Evolutionary conservation across 192 early-diverging fungal genomes (phyloP).

Genomic region (Coemansia nantahalensis): DNA sequence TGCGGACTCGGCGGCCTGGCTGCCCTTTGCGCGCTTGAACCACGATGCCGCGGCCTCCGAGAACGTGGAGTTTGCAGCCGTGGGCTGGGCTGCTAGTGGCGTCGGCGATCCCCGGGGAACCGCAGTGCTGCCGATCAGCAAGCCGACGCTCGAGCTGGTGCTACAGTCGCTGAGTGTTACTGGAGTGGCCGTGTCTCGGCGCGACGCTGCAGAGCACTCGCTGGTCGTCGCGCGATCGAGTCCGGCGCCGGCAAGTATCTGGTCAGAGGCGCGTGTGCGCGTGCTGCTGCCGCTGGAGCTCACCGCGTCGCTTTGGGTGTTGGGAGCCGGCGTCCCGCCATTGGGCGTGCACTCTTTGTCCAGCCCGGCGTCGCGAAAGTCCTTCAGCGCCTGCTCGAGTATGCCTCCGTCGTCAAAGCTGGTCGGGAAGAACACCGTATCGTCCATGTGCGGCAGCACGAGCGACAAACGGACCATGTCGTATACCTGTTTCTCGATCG

Average conservation of each 20-base stretch:
- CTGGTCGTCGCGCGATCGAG: too few species aligned
- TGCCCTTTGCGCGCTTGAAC: slow-evolving; percentile 44
- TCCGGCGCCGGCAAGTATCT: not conserved
- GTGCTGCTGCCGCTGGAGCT: too few species aligned
- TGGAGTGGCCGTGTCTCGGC: slow-evolving; percentile 18
- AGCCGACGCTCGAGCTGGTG: slow-evolving; percentile 18
- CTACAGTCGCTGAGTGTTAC: slow-evolving; percentile 11
- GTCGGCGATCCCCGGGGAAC: slow-evolving; percentile 1
- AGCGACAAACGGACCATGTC: slow-evolving; percentile 75
- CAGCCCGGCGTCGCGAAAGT: slow-evolving; percentile 25
- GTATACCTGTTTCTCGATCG: slow-evolving; percentile 81
- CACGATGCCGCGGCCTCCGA: slow-evolving; percentile 30
- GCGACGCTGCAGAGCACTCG: not conserved
- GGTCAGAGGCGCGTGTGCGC: not conserved
- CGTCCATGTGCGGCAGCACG: slow-evolving; percentile 88
- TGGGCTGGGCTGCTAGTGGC: slow-evolving; percentile 4
- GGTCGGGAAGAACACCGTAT: slow-evolving; percentile 71
- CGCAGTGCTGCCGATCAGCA: not conserved
- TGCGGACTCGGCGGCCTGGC: slow-evolving; percentile 49
- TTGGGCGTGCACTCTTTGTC: not conserved
- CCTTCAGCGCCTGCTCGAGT: slow-evolving; percentile 53
- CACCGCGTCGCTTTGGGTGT: too few species aligned
- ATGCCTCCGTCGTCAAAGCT: slow-evolving; percentile 56
- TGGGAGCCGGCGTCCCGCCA: too few species aligned
- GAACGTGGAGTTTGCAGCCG: slow-evolving; percentile 27